phyloP scores from a whole-genome alignment of 768 basidiomycete genomes.

The Chiua virens region DNA sequence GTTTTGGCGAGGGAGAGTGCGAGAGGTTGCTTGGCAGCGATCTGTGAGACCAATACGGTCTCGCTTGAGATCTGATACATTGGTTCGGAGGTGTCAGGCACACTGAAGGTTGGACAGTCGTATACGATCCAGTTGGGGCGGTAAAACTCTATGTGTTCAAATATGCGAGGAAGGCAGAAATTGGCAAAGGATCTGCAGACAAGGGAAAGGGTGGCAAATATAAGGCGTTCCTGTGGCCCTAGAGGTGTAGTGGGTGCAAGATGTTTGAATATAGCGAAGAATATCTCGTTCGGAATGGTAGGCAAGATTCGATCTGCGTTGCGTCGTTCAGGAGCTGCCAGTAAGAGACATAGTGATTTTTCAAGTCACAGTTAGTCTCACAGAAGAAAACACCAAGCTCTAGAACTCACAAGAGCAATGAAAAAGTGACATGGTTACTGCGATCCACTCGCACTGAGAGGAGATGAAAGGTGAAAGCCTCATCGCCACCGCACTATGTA shows the following conservation, averaged over 20 bases:
- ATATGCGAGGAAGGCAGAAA: slow-evolving; percentile 40
- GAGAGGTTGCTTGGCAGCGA: slow-evolving; percentile 26
- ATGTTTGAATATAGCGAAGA: slow-evolving; percentile 38
- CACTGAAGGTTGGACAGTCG: too few species aligned
- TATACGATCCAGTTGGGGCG: too few species aligned
- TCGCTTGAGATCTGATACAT: background rate
- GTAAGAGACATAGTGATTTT: background rate
- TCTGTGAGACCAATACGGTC: slow-evolving; percentile 24
- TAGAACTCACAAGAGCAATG: slow-evolving; percentile 3
- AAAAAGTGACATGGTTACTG: slow-evolving; percentile 1
- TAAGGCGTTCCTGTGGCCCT: slow-evolving; percentile 5
- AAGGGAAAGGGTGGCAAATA: slow-evolving; percentile 31
- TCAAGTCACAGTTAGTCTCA: background rate
- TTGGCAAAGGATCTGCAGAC: slow-evolving; percentile 46
- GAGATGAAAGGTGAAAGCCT: too few species aligned
- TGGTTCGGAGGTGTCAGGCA: background rate
- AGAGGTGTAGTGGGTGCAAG: slow-evolving; percentile 18
- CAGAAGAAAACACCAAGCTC: background rate
- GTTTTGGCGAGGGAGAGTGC: slow-evolving; percentile 30
- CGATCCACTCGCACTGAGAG: too few species aligned
- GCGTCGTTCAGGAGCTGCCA: slow-evolving; percentile 31
- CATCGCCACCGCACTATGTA: too few species aligned
- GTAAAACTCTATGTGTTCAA: slow-evolving; percentile 28
- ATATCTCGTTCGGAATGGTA: slow-evolving; percentile 47
- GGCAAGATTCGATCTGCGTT: slow-evolving; percentile 12